Conservation (phyloP, 768 basidiomycete genomes). For the Favolaschia claudopus region DNA sequence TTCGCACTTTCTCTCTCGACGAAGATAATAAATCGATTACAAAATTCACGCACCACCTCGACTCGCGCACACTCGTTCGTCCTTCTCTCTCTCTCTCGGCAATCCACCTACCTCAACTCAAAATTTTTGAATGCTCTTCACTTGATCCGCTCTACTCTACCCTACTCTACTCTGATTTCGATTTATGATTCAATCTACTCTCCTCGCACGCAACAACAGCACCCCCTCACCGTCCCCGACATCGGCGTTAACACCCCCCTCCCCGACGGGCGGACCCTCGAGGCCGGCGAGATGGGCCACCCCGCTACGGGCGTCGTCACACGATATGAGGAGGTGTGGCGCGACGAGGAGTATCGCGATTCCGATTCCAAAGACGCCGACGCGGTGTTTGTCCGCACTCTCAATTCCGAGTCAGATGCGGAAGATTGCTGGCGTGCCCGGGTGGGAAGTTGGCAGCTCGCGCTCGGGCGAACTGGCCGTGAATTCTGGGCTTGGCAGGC, state of each 20-base stretch:
- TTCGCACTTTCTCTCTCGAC: conserved; percentile 24
- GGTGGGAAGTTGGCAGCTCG: conserved; percentile 21
- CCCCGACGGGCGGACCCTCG: conserved; percentile 38
- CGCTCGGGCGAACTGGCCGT: not conserved
- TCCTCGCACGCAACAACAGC: too few relatives aligned
- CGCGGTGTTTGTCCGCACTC: conserved; percentile 14
- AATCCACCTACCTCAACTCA: too few relatives aligned
- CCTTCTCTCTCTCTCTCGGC: too few relatives aligned
- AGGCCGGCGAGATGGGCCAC: conserved; percentile 43
- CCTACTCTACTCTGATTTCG: not conserved
- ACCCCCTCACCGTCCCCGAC: conserved; percentile 31
- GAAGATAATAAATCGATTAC: conserved; percentile 30
- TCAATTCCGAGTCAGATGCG: not conserved
- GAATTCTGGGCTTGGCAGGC: conserved; percentile 28
- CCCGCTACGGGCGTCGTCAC: conserved; percentile 37
- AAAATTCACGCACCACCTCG: conserved; percentile 40
- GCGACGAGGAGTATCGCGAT: conserved; percentile 38
- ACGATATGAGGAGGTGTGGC: conserved; percentile 43
- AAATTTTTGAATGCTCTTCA: too few relatives aligned
- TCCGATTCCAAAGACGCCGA: too few relatives aligned
- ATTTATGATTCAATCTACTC: not conserved
- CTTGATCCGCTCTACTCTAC: too few relatives aligned
- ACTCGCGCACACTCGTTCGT: conserved; percentile 40
- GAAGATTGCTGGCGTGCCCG: conserved; percentile 26
- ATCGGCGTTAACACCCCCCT: conserved; percentile 34